A percentile compares a stretch with the other conserved stretches of the same genome.
Conservation (phyloP, 169 alveolate genomes). For the Eimeria praecox region DNA sequence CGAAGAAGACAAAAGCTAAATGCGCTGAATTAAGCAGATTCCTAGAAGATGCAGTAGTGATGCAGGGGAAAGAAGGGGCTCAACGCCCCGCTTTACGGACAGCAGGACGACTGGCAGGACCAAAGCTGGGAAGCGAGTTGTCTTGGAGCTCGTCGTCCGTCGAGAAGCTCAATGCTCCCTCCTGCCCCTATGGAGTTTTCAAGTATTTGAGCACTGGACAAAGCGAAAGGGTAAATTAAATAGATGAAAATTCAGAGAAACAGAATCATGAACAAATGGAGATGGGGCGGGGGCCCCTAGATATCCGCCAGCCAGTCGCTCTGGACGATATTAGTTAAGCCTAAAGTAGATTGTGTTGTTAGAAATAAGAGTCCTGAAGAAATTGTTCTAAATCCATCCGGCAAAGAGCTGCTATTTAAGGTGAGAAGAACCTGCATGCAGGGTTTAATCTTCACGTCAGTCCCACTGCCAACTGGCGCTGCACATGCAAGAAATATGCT, state of each 20-base stretch:
- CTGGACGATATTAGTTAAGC: not conserved
- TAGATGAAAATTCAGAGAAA: not conserved
- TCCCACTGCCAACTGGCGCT: not conserved
- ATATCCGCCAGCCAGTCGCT: not conserved
- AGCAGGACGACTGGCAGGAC: not conserved
- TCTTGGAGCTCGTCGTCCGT: not conserved
- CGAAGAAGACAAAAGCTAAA: not conserved
- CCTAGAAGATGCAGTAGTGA: not conserved
- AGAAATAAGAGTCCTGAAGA: not conserved
- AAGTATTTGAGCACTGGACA: not conserved
- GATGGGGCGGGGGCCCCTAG: not conserved
- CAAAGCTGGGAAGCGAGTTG: not conserved
- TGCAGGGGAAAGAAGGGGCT: not conserved
- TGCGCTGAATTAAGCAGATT: not conserved
- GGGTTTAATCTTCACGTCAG: not conserved
- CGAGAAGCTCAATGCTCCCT: not conserved
- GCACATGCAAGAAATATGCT: not conserved
- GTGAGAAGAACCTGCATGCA: not conserved
- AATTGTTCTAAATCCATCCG: not conserved
- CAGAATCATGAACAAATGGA: not conserved
- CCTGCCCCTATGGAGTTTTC: not conserved
- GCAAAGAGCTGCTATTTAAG: not conserved
- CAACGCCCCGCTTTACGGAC: not conserved
- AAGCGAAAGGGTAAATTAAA: not conserved
- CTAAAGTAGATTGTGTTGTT: not conserved